These are phyloP conservation scores for Leccinum aurantiacum DNA, from an alignment of 768 basidiomycete species.

Conservation along the genomic window DNA sequence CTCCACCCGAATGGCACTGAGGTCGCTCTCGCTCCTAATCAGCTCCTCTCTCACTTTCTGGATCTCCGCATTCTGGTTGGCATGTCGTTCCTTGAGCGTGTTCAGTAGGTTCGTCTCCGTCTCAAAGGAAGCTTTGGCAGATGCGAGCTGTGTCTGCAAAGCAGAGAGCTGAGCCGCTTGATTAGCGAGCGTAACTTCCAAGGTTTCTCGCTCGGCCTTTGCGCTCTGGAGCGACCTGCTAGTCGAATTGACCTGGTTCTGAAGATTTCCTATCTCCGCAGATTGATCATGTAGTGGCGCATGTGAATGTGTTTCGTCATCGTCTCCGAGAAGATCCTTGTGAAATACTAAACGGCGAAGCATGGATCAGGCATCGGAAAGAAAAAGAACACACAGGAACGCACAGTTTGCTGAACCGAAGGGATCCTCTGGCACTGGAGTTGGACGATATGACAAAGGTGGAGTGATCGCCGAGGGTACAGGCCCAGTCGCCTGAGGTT, in stretches of 20 bases:
- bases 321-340: slow-evolving; percentile 72
- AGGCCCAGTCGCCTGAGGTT: slow-evolving; percentile 40
- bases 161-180: slow-evolving; percentile 76
- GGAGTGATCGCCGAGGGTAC: slow-evolving; percentile 29
- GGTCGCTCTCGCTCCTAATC: slow-evolving; percentile 88
- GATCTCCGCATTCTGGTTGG: slow-evolving; percentile 68
- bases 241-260: slow-evolving; percentile 83
- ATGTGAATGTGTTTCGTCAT: slow-evolving; percentile 49
- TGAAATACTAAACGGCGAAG: slow-evolving; percentile 18
- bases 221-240: slow-evolving; percentile 65
- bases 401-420: slow-evolving; percentile 42
- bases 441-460: slow-evolving; percentile 25
- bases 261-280: slow-evolving; percentile 83
- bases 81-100: slow-evolving; percentile 66
- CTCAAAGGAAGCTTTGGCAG: slow-evolving; percentile 83
- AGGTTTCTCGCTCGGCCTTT: slow-evolving; percentile 59
- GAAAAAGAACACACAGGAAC: slow-evolving; percentile 2
- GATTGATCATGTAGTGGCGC: slow-evolving; percentile 68
- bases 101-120: slow-evolving; percentile 72
- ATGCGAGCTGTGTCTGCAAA: slow-evolving; percentile 79
- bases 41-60: slow-evolving; percentile 72
- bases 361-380: slow-evolving; percentile 7
- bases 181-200: slow-evolving; percentile 64
- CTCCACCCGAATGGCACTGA: slow-evolving; percentile 85
- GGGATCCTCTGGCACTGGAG: slow-evolving; percentile 43